phyloP scores from a whole-genome alignment of 1,139 yeast genomes.

The Candida sojae region DNA sequence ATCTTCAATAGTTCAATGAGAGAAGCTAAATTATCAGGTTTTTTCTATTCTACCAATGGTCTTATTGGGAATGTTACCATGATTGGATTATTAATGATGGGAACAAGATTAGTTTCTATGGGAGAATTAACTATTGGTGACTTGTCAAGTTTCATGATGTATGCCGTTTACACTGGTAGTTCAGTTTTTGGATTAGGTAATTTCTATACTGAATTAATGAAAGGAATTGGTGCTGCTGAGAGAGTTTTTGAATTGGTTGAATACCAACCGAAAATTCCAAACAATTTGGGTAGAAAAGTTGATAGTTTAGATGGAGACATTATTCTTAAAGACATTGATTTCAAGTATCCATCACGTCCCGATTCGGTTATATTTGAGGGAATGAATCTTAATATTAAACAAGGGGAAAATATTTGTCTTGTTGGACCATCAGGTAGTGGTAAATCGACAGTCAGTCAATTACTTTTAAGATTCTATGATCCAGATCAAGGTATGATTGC shows the following conservation, averaged over 20 bases:
- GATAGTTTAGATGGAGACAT: constrained; percentile 44
- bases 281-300: constrained; percentile 58
- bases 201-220: constrained; percentile 91
- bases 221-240: constrained; percentile 96
- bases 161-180: constrained; percentile 89
- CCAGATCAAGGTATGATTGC: constrained; percentile 66
- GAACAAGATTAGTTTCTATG: constrained; percentile 72
- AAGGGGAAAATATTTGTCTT: constrained; percentile 88
- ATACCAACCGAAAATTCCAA: constrained; percentile 65
- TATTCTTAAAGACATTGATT: constrained; percentile 63
- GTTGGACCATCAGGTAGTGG: constrained; percentile 98
- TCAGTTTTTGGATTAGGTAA: constrained; percentile 89
- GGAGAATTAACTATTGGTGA: constrained; percentile 85
- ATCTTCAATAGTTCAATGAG: constrained; percentile 74
- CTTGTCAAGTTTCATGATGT: constrained; percentile 88
- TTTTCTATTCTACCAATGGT: constrained; percentile 77
- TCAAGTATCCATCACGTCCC: constrained; percentile 87
- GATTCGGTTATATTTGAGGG: constrained; percentile 66
- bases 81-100: constrained; percentile 73
- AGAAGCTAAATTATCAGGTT: constrained; percentile 78
- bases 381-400: constrained; percentile 64
- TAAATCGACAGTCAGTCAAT: constrained; percentile 84
- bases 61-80: constrained; percentile 81
- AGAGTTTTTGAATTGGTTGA: constrained; percentile 87
- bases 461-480: constrained; percentile 79